phyloP scores from a whole-genome alignment of 441 rosid genomes.

The Sinapis alba region DNA sequence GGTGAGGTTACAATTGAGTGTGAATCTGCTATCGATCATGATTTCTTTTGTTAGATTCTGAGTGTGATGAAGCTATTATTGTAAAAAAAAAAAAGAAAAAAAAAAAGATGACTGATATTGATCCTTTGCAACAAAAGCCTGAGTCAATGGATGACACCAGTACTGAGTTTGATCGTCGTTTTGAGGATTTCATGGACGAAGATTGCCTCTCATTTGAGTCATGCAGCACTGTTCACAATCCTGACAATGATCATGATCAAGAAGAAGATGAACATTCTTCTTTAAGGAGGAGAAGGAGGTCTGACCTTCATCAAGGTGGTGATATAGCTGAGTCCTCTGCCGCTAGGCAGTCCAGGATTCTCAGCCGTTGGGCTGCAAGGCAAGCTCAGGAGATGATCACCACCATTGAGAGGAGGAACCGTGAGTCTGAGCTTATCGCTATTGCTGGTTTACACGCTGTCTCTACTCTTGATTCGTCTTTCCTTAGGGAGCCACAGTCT shows the following conservation, averaged over 20 bases:
- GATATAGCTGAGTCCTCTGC: constrained; percentile 7
- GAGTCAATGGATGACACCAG: not conserved
- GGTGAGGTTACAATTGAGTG: not conserved
- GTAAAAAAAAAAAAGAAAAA: too few species aligned
- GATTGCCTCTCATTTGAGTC: not conserved
- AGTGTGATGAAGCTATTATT: not conserved
- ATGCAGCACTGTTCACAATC: constrained; percentile 1
- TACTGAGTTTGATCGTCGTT: not conserved
- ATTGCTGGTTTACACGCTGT: constrained; percentile 16
- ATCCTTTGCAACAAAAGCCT: constrained; percentile 1
- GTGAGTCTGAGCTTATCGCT: not conserved
- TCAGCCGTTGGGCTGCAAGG: constrained; percentile 15
- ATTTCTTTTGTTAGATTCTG: not conserved
- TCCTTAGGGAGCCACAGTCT: constrained; percentile 9
- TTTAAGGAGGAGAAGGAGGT: not conserved
- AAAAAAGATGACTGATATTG: constrained; percentile 11
- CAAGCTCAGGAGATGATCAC: constrained; percentile 22
- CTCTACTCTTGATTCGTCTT: constrained; percentile 9
- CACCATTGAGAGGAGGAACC: constrained; percentile 14
- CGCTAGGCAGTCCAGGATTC: constrained; percentile 1
- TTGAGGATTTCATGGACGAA: constrained; percentile 1
- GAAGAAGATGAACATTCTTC: not conserved
- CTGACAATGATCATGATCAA: not conserved
- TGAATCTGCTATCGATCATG: not conserved
- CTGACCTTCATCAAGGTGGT: not conserved